Conservation (phyloP, 1,284 basidiomycete genomes). For the Tilletiaria anomala region DNA sequence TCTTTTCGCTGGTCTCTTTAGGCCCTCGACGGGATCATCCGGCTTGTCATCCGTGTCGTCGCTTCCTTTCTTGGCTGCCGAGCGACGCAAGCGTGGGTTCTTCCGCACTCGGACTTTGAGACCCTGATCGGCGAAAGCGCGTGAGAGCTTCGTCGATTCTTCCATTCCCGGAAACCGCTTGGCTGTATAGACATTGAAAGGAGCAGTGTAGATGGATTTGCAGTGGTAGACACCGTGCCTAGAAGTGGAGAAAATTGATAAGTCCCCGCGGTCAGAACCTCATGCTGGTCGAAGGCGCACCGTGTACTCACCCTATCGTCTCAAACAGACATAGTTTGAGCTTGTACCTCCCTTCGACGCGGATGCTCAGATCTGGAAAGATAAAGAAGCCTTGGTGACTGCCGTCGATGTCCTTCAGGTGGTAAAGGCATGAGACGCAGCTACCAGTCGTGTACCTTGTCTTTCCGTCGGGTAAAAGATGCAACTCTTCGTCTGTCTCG, state of each 20-base stretch:
- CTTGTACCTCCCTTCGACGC: conserved; percentile 73
- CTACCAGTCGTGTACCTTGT: conserved; percentile 75
- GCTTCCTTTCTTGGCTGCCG: neutral
- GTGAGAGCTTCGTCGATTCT: conserved; percentile 27
- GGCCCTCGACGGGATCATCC: neutral
- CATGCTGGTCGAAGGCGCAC: too few relatives aligned
- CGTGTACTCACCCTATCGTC: conserved; percentile 82
- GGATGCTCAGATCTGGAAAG: conserved; percentile 40
- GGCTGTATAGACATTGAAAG: conserved; percentile 31
- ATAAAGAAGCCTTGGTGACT: conserved; percentile 51
- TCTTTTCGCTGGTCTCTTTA: neutral
- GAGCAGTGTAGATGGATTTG: conserved; percentile 31
- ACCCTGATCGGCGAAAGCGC: conserved; percentile 30
- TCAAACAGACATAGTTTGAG: conserved; percentile 72
- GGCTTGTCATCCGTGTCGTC: conserved; percentile 1
- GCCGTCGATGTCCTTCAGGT: conserved; percentile 78
- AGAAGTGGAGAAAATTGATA: too few relatives aligned
- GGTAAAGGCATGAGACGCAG: conserved; percentile 82
- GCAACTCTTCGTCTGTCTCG: conserved; percentile 37
- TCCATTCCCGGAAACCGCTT: conserved; percentile 34
- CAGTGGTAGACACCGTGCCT: conserved; percentile 47
- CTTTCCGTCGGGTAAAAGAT: conserved; percentile 83
- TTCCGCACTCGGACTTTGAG: conserved; percentile 36
- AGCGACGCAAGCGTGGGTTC: conserved; percentile 17
- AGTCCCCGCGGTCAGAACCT: too few relatives aligned